phyloP scores from a whole-genome alignment of 1,284 basidiomycete species.

The Xerocomus amazonicus region DNA sequence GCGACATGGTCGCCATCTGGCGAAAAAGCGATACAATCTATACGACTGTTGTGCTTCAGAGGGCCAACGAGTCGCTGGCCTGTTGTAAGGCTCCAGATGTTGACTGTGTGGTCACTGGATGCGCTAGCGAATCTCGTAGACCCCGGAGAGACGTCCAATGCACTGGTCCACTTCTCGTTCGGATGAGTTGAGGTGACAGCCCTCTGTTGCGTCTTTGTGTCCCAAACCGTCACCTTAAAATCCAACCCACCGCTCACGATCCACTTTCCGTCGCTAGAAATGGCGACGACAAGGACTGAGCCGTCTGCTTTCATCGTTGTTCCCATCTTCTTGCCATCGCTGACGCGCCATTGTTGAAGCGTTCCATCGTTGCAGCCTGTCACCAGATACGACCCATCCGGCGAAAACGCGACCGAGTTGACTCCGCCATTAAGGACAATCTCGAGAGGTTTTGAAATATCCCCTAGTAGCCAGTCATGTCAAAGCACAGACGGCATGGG shows the following conservation, averaged over 20 bases:
- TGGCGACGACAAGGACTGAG: constrained; percentile 10
- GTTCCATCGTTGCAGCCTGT: constrained; percentile 15
- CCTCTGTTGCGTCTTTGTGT: constrained; percentile 12
- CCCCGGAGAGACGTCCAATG: constrained; percentile 17
- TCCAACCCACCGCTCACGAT: constrained; percentile 13
- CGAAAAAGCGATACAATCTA: constrained; percentile 19
- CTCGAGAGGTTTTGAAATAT: constrained; percentile 5
- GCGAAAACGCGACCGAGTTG: constrained; percentile 19
- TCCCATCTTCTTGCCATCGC: constrained; percentile 12
- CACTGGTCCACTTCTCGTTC: constrained; percentile 9
- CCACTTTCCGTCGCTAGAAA: constrained; percentile 21
- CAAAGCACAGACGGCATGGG: background rate
- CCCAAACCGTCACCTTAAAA: constrained; percentile 14
- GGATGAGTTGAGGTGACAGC: constrained; percentile 1
- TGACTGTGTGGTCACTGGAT: constrained; percentile 7
- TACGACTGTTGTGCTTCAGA: constrained; percentile 11
- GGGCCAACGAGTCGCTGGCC: constrained; percentile 19
- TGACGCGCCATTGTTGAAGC: constrained; percentile 16
- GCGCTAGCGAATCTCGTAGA: constrained; percentile 16
- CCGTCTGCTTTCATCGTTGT: constrained; percentile 8
- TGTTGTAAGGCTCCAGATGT: constrained; percentile 16
- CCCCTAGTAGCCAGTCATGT: constrained; percentile 5
- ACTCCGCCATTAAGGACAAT: constrained; percentile 5
- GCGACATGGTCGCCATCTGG: constrained; percentile 20
- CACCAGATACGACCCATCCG: constrained; percentile 13